Percentiles rank a stretch among this genome's conserved stretches.
Conservation (phyloP, 352 stramenopile species). For the Pythium chondricola region DNA sequence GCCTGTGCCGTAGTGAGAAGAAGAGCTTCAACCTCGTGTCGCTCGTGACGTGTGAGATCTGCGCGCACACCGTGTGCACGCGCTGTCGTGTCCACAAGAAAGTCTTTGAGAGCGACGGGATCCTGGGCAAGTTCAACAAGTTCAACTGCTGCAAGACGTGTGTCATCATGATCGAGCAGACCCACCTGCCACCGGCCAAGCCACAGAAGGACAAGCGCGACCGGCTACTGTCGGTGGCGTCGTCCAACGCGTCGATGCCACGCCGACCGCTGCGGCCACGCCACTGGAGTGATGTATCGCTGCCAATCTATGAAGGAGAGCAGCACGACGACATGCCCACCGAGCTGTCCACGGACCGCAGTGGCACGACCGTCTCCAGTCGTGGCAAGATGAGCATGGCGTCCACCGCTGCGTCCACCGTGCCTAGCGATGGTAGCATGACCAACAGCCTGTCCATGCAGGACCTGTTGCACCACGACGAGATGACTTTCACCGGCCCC, state of each 20-base stretch:
- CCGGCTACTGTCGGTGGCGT: no score
- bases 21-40: conserved; percentile 13
- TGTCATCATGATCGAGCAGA: conserved; percentile 12
- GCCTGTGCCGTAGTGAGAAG: conserved; percentile 14
- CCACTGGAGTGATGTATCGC: conserved; percentile 7
- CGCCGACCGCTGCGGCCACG: background rate
- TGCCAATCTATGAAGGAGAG: conserved; percentile 15
- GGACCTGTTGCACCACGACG: conserved; percentile 1
- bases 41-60: conserved; percentile 17
- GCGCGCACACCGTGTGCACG: conserved; percentile 12
- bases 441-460: background rate
- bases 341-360: background rate
- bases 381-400: conserved; percentile 12
- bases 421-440: conserved; percentile 6
- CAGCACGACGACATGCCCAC: background rate
- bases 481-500: conserved; percentile 3
- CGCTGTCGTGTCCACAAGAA: conserved; percentile 18
- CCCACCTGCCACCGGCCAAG: conserved; percentile 14
- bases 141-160: conserved; percentile 21
- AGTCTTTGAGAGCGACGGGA: conserved; percentile 16
- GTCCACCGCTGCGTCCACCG: conserved; percentile 2
- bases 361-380: background rate
- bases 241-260: no score
- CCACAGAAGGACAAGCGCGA: background rate
- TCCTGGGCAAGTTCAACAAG: conserved; percentile 17